A percentile compares a stretch with the other conserved stretches of the same genome.
These are phyloP conservation scores for Barbarea vulgaris DNA, from an alignment of 345 rosid genomes.

Conservation along the genomic window DNA sequence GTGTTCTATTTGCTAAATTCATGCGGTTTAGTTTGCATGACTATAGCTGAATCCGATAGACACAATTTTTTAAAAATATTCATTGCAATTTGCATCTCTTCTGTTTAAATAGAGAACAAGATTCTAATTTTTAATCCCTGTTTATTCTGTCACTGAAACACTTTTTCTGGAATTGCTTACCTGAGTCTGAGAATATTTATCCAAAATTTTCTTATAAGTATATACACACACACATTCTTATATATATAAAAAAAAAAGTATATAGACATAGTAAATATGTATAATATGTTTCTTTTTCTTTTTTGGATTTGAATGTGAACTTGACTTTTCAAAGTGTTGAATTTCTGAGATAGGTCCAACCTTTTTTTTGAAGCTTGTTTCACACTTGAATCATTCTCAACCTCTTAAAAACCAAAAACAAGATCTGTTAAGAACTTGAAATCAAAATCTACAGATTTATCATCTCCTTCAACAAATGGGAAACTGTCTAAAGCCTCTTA, in stretches of 20 bases:
- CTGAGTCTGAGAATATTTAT: too few relatives aligned
- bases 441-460: background rate
- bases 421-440: background rate
- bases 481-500: slow-evolving; percentile 18
- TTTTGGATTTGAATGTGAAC: slow-evolving; percentile 4
- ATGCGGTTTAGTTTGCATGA: background rate
- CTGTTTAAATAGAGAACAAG: background rate
- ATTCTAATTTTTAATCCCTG: background rate
- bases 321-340: slow-evolving; percentile 19
- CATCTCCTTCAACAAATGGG: slow-evolving; percentile 24
- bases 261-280: background rate
- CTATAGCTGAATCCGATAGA: background rate
- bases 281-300: too few relatives aligned
- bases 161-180: background rate
- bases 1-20: background rate
- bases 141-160: background rate
- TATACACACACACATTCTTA: background rate
- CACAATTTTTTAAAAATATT: background rate
- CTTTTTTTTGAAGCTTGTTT: slow-evolving; percentile 2
- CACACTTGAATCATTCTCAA: slow-evolving; percentile 22
- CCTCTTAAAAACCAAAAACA: background rate
- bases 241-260: too few relatives aligned
- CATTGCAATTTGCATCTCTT: background rate
- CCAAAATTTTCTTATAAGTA: background rate
- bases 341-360: background rate